These are phyloP conservation scores for Phytophthora syringae DNA, from an alignment of 352 stramenopile species.

Conservation along the genomic window DNA sequence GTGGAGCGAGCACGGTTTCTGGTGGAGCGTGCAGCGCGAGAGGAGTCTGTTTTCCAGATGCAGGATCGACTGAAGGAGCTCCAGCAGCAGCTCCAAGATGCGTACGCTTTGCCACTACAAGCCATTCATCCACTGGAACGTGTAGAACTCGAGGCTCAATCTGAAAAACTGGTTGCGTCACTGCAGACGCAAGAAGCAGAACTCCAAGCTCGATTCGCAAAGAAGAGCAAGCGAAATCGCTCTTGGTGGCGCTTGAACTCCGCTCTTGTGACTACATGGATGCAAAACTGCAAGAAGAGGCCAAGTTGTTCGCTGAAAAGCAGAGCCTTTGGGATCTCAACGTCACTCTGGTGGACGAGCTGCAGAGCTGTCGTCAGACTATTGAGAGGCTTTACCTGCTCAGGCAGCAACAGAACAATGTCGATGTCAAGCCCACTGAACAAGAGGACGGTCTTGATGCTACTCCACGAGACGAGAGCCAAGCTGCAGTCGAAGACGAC, in stretches of 20 bases:
- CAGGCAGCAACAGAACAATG: constrained; percentile 25
- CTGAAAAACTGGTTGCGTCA: constrained; percentile 19
- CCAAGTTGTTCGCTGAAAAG: constrained; percentile 62
- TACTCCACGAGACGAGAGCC: not conserved
- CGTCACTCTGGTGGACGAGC: constrained; percentile 46
- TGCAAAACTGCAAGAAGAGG: constrained; percentile 61
- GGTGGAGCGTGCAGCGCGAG: constrained; percentile 60
- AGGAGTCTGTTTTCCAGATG: constrained; percentile 68
- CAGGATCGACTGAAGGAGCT: constrained; percentile 55
- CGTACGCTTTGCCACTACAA: constrained; percentile 51
- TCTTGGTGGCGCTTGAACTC: constrained; percentile 56
- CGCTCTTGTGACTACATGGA: constrained; percentile 52
- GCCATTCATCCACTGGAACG: constrained; percentile 61
- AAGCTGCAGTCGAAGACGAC: not conserved
- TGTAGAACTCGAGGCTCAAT: constrained; percentile 45
- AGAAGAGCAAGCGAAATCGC: constrained; percentile 46
- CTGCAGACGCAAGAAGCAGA: constrained; percentile 35
- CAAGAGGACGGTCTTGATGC: not conserved
- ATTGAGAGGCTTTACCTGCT: constrained; percentile 54
- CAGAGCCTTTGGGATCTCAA: constrained; percentile 68
- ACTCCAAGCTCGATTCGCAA: constrained; percentile 31
- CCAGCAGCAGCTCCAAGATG: constrained; percentile 46
- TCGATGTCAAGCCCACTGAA: not conserved
- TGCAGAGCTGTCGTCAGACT: constrained; percentile 41
- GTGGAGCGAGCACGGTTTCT: constrained; percentile 64